Conservation (phyloP, 2,329 filamentous ascomycete genomes). For the Monosporascus sp. region DNA sequence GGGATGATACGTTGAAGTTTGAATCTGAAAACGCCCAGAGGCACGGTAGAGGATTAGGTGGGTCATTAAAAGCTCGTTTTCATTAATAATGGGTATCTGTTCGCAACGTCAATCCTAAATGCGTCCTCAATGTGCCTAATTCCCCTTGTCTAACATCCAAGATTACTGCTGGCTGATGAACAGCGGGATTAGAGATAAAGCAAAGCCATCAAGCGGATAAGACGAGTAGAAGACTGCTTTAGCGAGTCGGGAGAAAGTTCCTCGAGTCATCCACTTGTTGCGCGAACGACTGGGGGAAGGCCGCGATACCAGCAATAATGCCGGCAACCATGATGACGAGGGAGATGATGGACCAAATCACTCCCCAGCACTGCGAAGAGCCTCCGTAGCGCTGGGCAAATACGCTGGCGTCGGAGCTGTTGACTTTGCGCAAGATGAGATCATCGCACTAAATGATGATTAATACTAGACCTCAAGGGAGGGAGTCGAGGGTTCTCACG, state of each 20-base stretch:
- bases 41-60: not conserved
- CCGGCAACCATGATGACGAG: constrained; percentile 66
- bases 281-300: constrained; percentile 65
- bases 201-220: too few species aligned
- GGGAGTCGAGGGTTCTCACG: constrained; percentile 30
- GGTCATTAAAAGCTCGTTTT: not conserved
- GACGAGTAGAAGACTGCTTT: not conserved
- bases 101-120: not conserved
- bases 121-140: too few species aligned
- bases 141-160: too few species aligned
- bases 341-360: constrained; percentile 72
- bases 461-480: not conserved
- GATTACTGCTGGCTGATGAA: too few species aligned
- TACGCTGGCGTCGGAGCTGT: constrained; percentile 72
- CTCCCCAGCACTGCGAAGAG: constrained; percentile 75
- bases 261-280: constrained; percentile 67
- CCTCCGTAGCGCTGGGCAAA: constrained; percentile 75
- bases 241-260: constrained; percentile 52
- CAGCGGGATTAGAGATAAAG: too few species aligned
- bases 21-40: too few species aligned
- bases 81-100: not conserved
- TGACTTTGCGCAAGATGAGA: constrained; percentile 74
- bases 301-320: constrained; percentile 72
- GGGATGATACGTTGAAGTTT: too few species aligned
- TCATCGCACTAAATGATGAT: constrained; percentile 59